Conservation (phyloP, 2,329 filamentous ascomycete species). For the Alternaria novae-zelandiae region DNA sequence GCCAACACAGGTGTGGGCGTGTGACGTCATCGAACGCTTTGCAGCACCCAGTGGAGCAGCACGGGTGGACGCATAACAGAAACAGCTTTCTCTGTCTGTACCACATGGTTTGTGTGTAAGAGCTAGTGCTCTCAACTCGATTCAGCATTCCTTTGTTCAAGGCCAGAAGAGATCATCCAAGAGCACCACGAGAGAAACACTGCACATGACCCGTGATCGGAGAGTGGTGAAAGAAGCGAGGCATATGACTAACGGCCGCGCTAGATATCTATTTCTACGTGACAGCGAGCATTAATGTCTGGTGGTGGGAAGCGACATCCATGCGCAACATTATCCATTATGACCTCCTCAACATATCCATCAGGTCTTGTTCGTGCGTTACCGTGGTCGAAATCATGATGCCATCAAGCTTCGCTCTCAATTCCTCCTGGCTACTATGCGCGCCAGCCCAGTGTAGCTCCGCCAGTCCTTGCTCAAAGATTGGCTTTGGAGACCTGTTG, state of each 20-base stretch:
- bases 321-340: not conserved
- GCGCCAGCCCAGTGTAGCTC: conserved; percentile 6
- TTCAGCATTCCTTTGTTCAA: not conserved
- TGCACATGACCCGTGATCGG: not conserved
- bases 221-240: not conserved
- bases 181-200: not conserved
- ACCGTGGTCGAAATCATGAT: conserved; percentile 8
- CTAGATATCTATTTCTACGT: not conserved
- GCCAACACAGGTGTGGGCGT: not conserved
- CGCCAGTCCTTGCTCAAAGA: not conserved
- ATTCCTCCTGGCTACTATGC: conserved; percentile 15
- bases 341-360: not conserved
- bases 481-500: not conserved
- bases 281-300: not conserved
- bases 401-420: conserved; percentile 5
- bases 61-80: not conserved
- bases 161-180: not conserved
- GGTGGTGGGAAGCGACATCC: not conserved
- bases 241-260: not conserved
- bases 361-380: not conserved
- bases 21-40: conserved; percentile 1
- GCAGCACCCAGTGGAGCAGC: not conserved
- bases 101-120: not conserved
- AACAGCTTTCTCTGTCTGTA: not conserved
- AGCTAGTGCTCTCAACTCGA: not conserved